Evolutionary conservation across 225 moss, liverwort and hornwort species (phyloP), one percentile per base, ranked within the genome.

Genomic region (Bryoerythrophyllum caledonicum): DNA sequence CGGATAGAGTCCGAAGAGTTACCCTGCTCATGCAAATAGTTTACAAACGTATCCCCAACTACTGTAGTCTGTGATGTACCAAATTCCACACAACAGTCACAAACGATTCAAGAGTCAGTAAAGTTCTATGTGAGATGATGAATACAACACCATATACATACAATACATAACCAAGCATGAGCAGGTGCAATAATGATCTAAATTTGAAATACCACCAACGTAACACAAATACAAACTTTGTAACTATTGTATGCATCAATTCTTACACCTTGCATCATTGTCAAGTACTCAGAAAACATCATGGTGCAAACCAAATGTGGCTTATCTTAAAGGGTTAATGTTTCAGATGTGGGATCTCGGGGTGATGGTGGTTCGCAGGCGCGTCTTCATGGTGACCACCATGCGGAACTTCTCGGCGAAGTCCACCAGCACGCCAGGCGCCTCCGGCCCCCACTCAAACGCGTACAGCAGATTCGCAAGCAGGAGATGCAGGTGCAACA

Each of bases 401-500:
- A 87, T 83, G 11, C 78, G 81, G 23, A 87, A 87, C 38, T 84
- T 83, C 76, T 87, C 84, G 0, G 69, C 62, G 72, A 84, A 84
- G 44, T 87, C 86, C 24, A 87, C 80, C 0, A 78, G 10, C 19
- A 65, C 43, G 0, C 65, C 84, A 19, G 79, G 65, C 13, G 17
- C 19, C 64, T 72, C 83, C 0, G 83, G 84, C 0, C 62, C 55
- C 86, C 86, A 87, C 27, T 84, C 38, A 11, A 81, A 87, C 0
- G 78, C 78, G 6, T 82, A 84, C 27, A 87, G 3, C 25, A 87
- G 71, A 71, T 87, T 87, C 0, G 86, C 86, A 5, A 84, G 43
- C 43, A 87, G 26, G 6, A 87, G 78, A 17, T 87, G 68, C 53
- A 87, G 34, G 46, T 87, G 86, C 41, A 87, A 48, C 10, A 83